Conservation (phyloP, 2,329 filamentous ascomycete species). For the Penicillium vulpinum region DNA sequence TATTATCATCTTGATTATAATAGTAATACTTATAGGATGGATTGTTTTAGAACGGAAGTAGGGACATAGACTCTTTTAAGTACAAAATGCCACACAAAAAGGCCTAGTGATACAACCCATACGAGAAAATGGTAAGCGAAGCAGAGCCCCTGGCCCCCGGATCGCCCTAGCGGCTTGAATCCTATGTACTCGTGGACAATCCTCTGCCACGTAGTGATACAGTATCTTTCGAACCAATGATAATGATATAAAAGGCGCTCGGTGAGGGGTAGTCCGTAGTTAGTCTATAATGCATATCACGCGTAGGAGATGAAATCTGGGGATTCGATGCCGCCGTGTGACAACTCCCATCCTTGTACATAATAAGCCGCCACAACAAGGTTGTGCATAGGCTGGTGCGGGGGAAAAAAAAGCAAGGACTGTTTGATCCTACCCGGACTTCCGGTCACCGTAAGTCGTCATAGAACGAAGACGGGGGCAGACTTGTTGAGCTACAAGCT, state of each 20-base stretch:
- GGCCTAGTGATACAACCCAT: no score
- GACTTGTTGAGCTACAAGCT: not conserved
- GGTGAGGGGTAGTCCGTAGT: not conserved
- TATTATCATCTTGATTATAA: not conserved
- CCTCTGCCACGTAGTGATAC: not conserved
- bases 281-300: no score
- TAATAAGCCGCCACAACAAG: not conserved
- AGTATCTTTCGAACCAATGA: not conserved
- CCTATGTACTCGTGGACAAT: not conserved
- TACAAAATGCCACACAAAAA: no score
- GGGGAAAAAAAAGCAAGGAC: not conserved
- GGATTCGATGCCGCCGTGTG: not conserved
- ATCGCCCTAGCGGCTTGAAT: no score
- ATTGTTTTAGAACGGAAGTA: no score
- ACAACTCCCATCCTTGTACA: not conserved
- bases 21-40: no score
- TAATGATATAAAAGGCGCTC: not conserved
- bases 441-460: not conserved
- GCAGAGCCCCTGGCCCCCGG: no score
- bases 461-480: not conserved
- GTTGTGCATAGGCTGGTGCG: not conserved
- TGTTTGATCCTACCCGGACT: not conserved
- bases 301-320: no score
- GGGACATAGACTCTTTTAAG: no score
- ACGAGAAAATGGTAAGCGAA: no score